Percentiles rank a stretch among this genome's conserved stretches.
Evolutionary conservation across 306 rosid species (phyloP).

Genomic region (Albizia julibrissin): DNA sequence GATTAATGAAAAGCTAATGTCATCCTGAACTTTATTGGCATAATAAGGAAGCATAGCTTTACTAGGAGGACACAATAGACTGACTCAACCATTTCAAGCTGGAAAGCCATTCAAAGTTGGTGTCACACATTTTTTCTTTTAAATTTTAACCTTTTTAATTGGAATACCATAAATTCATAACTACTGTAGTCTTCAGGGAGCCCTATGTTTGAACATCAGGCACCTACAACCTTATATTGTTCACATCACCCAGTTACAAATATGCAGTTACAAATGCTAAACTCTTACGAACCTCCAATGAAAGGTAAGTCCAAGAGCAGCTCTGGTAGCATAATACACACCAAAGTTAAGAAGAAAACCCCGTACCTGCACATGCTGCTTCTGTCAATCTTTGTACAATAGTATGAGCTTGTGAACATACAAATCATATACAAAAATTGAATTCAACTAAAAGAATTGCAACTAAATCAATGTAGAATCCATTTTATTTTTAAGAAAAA

Average conservation of each 20-base stretch:
- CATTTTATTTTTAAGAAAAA: background rate
- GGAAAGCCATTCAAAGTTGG: background rate
- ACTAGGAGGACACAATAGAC: conserved; percentile 10
- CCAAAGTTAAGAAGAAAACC: conserved; percentile 98
- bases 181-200: background rate
- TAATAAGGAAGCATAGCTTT: conserved; percentile 18
- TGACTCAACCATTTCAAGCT: conserved; percentile 10
- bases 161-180: conserved; percentile 8
- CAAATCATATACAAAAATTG: conserved; percentile 23
- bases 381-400: conserved; percentile 31
- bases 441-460: conserved; percentile 6
- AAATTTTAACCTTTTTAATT: conserved; percentile 9
- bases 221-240: background rate
- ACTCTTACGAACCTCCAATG: conserved; percentile 81
- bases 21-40: conserved; percentile 17
- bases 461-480: background rate
- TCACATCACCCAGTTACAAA: conserved; percentile 26
- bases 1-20: conserved; percentile 9
- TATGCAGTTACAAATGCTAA: conserved; percentile 24
- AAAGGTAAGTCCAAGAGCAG: conserved; percentile 90
- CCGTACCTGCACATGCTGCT: conserved; percentile 67
- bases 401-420: background rate
- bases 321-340: conserved; percentile 93
- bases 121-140: conserved; percentile 6
- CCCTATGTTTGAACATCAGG: conserved; percentile 26